These are phyloP conservation scores for Moricandia moricandioides DNA, from an alignment of 345 rosid genomes.

Conservation along the genomic window DNA sequence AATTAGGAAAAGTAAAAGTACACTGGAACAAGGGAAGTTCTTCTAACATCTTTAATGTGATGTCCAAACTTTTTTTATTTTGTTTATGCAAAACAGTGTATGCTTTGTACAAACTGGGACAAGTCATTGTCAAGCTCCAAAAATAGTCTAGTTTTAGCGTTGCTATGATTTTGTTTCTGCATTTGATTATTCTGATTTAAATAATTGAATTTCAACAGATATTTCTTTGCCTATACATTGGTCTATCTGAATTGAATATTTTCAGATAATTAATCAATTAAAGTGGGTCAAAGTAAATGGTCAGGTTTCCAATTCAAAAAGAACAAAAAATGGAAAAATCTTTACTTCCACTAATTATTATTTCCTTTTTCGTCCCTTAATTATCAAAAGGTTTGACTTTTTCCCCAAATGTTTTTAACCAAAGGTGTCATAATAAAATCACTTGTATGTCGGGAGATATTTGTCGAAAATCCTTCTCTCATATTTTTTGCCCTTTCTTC, in stretches of 20 bases:
- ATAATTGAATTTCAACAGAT: not conserved
- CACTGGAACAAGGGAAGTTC: not conserved
- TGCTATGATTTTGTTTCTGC: not conserved
- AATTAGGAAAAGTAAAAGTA: not conserved
- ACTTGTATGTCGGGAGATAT: slow-evolving; percentile 15
- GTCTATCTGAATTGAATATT: not conserved
- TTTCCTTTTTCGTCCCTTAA: slow-evolving; percentile 20
- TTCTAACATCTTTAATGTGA: slow-evolving; percentile 8
- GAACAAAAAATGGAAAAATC: not conserved
- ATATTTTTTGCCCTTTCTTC: not conserved
- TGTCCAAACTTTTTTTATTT: not conserved
- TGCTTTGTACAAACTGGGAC: not conserved
- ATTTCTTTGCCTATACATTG: not conserved
- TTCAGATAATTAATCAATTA: not conserved
- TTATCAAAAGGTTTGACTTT: slow-evolving; percentile 12
- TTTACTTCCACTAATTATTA: not conserved
- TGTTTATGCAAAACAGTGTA: not conserved
- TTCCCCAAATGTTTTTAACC: not conserved
- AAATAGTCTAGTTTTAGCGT: not conserved
- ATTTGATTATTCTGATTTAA: not conserved
- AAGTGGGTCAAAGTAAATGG: slow-evolving; percentile 5
- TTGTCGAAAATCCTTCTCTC: not conserved
- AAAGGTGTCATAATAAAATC: not conserved
- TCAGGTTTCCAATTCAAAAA: not conserved
- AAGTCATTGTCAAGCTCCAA: not conserved